Conservation (phyloP, 2,329 filamentous ascomycete genomes). For the Xylariaceae sp. region DNA sequence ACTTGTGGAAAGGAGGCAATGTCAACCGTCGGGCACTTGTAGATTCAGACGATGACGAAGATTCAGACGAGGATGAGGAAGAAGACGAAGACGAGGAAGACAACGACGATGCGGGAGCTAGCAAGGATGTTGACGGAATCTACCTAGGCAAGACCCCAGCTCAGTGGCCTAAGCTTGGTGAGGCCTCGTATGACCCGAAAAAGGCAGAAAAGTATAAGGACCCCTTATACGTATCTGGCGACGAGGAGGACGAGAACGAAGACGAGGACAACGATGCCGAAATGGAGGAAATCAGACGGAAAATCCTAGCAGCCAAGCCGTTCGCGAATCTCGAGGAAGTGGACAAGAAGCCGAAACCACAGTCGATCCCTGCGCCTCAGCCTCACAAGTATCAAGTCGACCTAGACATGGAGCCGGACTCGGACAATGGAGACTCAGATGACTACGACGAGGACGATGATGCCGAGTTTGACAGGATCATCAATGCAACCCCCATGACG, state of each 20-base stretch:
- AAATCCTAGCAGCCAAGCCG: slow-evolving; percentile 85
- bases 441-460: slow-evolving; percentile 49
- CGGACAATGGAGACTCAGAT: slow-evolving; percentile 52
- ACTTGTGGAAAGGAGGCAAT: slow-evolving; percentile 90
- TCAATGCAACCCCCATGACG: slow-evolving; percentile 82
- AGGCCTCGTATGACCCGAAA: slow-evolving; percentile 33
- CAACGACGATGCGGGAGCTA: slow-evolving; percentile 40
- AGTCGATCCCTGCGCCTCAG: slow-evolving; percentile 58
- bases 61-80: slow-evolving; percentile 44
- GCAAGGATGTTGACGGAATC: slow-evolving; percentile 51
- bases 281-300: slow-evolving; percentile 87
- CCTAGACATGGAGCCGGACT: slow-evolving; percentile 65
- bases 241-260: slow-evolving; percentile 69
- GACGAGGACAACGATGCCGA: slow-evolving; percentile 65
- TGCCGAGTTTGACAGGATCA: slow-evolving; percentile 80
- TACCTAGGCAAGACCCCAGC: slow-evolving; percentile 53
- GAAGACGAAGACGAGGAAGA: slow-evolving; percentile 40
- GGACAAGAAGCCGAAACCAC: slow-evolving; percentile 50
- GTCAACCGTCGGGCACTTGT: slow-evolving; percentile 60
- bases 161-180: slow-evolving; percentile 30
- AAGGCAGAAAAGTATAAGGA: slow-evolving; percentile 52
- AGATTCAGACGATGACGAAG: slow-evolving; percentile 47
- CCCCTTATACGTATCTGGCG: slow-evolving; percentile 71
- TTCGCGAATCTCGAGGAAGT: slow-evolving; percentile 59
- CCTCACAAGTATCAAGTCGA: slow-evolving; percentile 48